These are phyloP conservation scores for Xylariomycetidae sp. DNA, from an alignment of 2,329 filamentous ascomycete species.

Conservation along the genomic window DNA sequence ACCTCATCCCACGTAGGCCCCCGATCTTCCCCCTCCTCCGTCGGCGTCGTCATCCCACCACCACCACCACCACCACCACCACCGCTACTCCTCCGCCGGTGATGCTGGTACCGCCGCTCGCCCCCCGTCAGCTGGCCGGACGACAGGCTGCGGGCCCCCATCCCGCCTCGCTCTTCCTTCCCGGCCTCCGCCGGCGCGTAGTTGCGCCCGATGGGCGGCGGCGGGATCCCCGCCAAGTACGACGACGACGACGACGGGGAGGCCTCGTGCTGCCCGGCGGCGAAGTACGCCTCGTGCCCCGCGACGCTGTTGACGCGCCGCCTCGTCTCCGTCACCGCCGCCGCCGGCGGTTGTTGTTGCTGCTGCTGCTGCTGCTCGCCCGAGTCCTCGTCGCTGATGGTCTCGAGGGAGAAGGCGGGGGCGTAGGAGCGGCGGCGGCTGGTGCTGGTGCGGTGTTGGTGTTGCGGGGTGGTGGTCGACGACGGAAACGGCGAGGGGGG, in stretches of 20 bases:
- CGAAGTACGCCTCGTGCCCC: background rate
- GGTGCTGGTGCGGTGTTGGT: too few relatives aligned
- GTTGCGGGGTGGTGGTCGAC: too few relatives aligned
- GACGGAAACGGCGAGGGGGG: too few relatives aligned
- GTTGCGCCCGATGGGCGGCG: too few relatives aligned
- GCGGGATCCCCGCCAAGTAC: too few relatives aligned
- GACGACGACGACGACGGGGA: background rate
- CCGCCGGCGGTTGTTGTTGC: background rate
- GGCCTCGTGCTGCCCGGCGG: background rate
- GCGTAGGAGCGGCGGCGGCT: too few relatives aligned
- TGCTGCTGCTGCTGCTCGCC: background rate
- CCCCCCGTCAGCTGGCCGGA: too few relatives aligned
- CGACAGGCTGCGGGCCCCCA: too few relatives aligned
- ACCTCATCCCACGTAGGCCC: conserved; percentile 28
- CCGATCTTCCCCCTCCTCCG: conserved; percentile 18
- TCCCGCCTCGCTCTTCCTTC: too few relatives aligned
- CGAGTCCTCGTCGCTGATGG: conserved; percentile 1
- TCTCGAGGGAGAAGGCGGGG: too few relatives aligned
- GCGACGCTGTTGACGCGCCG: background rate
- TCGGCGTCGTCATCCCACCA: conserved; percentile 2
- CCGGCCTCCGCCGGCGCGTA: too few relatives aligned
- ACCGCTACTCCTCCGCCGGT: conserved; percentile 9
- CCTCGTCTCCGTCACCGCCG: background rate
- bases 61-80: too few relatives aligned
- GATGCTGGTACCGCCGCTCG: conserved; percentile 5